Base-by-base conservation (phyloP, 2,329 filamentous ascomycete genomes). In the Sphaerulina populicola region DNA sequence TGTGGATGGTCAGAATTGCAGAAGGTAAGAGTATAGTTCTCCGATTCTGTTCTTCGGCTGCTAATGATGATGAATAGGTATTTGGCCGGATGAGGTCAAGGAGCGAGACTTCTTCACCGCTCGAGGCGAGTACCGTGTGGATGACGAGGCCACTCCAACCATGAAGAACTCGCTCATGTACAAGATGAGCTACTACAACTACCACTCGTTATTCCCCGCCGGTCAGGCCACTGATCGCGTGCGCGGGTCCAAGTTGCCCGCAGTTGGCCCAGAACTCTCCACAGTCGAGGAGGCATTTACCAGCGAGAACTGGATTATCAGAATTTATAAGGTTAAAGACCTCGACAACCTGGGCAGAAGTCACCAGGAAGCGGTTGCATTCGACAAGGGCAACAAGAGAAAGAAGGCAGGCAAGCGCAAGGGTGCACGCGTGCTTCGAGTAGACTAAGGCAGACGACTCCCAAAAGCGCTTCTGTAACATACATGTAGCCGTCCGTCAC, bases 131-230 rank as follows among this genome's bases (percentile, higher is more conserved):
- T 98, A 98, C 74, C 83, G 86, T 57, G 88, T 98, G 29, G 93
- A 98, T 62, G 85, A 83, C n/a, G 81, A 87, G 62, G 93, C 93
- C 47, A 95, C 90, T 5, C 88, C 93, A 21, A 88, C 91, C 40
- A 98, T 98, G 93, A 93, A 88, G 77, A 95, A 98, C 80, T 96
- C 90, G 72, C 80, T 98, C 78, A 96, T 97, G 91, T 98, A 98
- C 81, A 98, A 98, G 80, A 96, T 98, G 90, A 96, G 89, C 18
- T 98, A 98, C 79, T 87, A 98, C 81, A 97, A 97, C 78, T 98
- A 87, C 77, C 81, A 91, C 71, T 74, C 79, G 42, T 81, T 98
- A 57, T 98, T 97, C 80, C 91, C 90, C 40, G 78, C 85, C 2
- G 93, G 93, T 56, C 89, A 97, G 72, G 90, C 88, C 33, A 76